Evolutionary conservation across 2,329 filamentous ascomycete genomes (phyloP), one percentile per base, ranked within the genome.

Genomic region (Fusarium sp.): DNA sequence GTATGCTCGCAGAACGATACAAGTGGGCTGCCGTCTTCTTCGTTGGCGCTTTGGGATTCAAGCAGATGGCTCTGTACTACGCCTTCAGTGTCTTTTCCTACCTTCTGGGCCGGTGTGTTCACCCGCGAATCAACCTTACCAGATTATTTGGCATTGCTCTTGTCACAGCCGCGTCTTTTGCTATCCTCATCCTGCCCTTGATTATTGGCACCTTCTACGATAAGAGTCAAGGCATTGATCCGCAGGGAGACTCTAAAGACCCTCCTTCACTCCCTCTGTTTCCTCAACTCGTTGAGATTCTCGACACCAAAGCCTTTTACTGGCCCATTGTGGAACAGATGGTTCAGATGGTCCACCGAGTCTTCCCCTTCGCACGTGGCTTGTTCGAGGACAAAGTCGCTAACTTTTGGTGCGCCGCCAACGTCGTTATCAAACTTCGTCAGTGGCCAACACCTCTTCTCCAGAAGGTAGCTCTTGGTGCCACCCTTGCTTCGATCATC

Each of bases 21-120:
- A 86, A 96, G 65, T 97, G 95, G 94, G 88, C 92, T 25, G 94
- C 93, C 65, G 87, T 97, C 61, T 97, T 97, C 82, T 99, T 99
- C 73, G 96, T 99, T 8, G 88, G 88, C 17, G 92, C 95, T 4
- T 83, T 99, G n/a, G 93, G 93, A 7, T 99, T 98, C 84, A 99
- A 99, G 83, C 96, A 99, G 79, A 99, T 99, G 96, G 95, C 95
- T 1, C 85, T 99, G 17, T 99, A 98, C 82, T 99, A 97, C 79
- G 94, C 96, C 4, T 94, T 96, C 15, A 90, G 91, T 20, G 90
- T 98, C 58, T 98, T 98, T 77, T 91, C 93, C 32, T 99, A 94
- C 75, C 88, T 99, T 3, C 83, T 98, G 1, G 96, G 95, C 10
- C 89, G 90, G 74, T 97, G 94, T 75, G 73, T 96, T n/a, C 90